Evolutionary conservation across 345 rosid species (phyloP).

Genomic region (Reutealis trisperma): DNA sequence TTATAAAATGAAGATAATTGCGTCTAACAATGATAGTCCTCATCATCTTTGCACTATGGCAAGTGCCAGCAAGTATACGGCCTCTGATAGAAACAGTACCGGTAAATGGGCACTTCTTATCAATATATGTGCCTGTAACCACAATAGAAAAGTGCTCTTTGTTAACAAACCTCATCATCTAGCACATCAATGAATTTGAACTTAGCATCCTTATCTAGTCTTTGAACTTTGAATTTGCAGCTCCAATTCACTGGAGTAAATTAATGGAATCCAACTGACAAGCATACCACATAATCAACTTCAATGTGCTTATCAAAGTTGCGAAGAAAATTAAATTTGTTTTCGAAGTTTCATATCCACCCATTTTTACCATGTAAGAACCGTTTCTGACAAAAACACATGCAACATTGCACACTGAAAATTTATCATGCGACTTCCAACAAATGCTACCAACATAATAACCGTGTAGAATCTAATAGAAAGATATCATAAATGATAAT

Average conservation of each 20-base stretch:
- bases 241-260: not conserved
- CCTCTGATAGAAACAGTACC: slow-evolving; percentile 87
- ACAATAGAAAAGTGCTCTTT: not conserved
- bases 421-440: not conserved
- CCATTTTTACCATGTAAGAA: not conserved
- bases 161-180: not conserved
- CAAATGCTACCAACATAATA: not conserved
- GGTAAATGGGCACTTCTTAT: slow-evolving; percentile 83
- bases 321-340: no score
- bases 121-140: slow-evolving; percentile 64
- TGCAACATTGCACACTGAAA: not conserved
- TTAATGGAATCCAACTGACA: not conserved
- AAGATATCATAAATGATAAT: not conserved
- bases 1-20: slow-evolving; percentile 80
- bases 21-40: slow-evolving; percentile 85
- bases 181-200: not conserved
- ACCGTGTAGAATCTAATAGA: not conserved
- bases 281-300: not conserved
- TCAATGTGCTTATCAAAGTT: not conserved
- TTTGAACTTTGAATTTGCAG: not conserved
- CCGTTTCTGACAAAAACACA: not conserved
- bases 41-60: slow-evolving; percentile 89
- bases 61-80: slow-evolving; percentile 83
- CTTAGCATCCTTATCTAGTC: not conserved
- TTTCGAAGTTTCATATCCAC: not conserved